Evolutionary conservation across 805 yeast genomes (phyloP).

Genomic region (Ogataea saltuana): DNA sequence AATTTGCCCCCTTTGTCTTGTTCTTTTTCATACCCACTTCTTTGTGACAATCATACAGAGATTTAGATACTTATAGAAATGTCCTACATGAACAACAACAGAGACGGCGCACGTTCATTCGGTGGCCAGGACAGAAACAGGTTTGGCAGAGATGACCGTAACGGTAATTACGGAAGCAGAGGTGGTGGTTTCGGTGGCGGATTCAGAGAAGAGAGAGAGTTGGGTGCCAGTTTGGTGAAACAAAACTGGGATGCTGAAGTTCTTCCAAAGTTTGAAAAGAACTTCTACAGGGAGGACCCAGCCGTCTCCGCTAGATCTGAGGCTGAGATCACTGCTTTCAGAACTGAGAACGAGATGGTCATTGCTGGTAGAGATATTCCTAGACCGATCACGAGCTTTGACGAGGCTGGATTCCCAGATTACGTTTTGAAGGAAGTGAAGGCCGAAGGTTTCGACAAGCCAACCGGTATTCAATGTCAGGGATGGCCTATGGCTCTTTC

Average conservation of each 20-base stretch:
- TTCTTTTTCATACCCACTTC: conserved; percentile 6
- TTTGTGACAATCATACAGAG: not conserved
- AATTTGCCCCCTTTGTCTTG: conserved; percentile 3
- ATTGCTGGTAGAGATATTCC: conserved; percentile 84
- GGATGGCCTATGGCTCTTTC: conserved; percentile 99
- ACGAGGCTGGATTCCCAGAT: conserved; percentile 97
- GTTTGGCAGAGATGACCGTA: conserved; percentile 38
- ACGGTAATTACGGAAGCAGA: conserved; percentile 33
- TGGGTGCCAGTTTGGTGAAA: conserved; percentile 58
- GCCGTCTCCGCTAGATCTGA: conserved; percentile 74
- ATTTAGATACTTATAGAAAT: conserved; percentile 26
- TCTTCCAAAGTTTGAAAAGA: conserved; percentile 90
- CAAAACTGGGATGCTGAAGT: conserved; percentile 81
- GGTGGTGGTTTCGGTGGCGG: conserved; percentile 26
- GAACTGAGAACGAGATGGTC: conserved; percentile 85
- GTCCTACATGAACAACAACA: conserved; percentile 45
- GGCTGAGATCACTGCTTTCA: conserved; percentile 69
- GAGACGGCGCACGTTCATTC: conserved; percentile 35
- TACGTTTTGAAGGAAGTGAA: conserved; percentile 88
- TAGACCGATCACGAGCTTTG: conserved; percentile 88
- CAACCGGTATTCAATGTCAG: conserved; percentile 97
- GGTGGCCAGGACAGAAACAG: conserved; percentile 41
- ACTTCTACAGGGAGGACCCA: conserved; percentile 87
- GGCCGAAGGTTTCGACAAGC: conserved; percentile 88
- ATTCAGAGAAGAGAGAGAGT: conserved; percentile 41